phyloP scores from a whole-genome alignment of 164 flowering plant genomes.

The Annona squamosa region DNA sequence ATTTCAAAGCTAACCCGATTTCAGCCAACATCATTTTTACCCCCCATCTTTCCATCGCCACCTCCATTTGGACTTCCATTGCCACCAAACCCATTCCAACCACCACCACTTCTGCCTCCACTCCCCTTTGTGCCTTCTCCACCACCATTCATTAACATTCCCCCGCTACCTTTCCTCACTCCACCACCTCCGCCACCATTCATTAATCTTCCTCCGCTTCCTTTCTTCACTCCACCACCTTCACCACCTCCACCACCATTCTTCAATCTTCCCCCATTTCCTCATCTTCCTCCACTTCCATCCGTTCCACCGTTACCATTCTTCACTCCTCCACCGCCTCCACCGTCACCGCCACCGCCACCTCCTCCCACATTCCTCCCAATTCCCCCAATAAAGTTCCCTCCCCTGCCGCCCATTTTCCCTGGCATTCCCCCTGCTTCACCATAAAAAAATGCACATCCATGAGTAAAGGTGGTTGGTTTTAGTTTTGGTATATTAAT shows the following conservation, averaged over 20 bases:
- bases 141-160: conserved; percentile 11
- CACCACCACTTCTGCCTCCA: conserved; percentile 3
- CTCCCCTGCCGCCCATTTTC: conserved; percentile 30
- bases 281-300: not conserved
- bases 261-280: conserved; percentile 2
- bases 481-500: not conserved
- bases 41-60: conserved; percentile 9
- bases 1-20: conserved; percentile 1
- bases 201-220: conserved; percentile 2
- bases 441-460: conserved; percentile 2
- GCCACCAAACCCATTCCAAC: conserved; percentile 11
- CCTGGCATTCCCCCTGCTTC: conserved; percentile 56
- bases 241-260: conserved; percentile 5
- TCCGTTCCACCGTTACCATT: not conserved
- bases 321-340: not conserved
- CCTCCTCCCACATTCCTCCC: not conserved
- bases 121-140: conserved; percentile 1
- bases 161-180: conserved; percentile 17
- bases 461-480: not conserved
- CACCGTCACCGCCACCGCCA: not conserved
- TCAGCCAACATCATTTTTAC: conserved; percentile 1
- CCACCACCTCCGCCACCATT: conserved; percentile 26
- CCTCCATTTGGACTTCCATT: conserved; percentile 6
- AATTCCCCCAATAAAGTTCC: conserved; percentile 23
- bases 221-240: not conserved